Base-by-base conservation (phyloP, 352 stramenopile genomes). In the Chrysophaeum taylorii region DNA sequence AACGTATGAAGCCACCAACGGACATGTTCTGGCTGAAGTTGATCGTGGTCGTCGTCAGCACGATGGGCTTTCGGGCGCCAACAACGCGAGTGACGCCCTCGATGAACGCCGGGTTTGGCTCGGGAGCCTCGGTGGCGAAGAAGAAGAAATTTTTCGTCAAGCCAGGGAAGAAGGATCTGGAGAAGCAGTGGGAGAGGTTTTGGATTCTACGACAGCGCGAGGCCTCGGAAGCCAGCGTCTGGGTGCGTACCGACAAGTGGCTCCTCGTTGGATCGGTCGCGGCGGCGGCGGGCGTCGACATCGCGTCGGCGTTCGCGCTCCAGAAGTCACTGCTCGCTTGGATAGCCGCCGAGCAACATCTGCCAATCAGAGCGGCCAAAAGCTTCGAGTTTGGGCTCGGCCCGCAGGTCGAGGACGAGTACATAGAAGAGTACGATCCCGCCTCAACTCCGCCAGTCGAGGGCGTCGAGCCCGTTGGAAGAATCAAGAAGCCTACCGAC, bases 141-240 rank as follows among this genome's bases (percentile, higher is more conserved):
- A 63, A 12, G 12, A 63, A 63, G 52, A n/a, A 7, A 12, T n/a
- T 14, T 15, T 63, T 63, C 52, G 52, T 63, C 52, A 63, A 63
- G 52, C 29, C 52, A 7, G 52, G 52, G 27, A 63, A 63, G 27
- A 63, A 63, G 33, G 25, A 35, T 31, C 52, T 63, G 27, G 52
- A 63, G n/a, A 63, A 63, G 52, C 52, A 63, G 27, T 63, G 52
- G 52, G 52, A 63, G 52, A 63, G 39, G 15, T 38, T 63, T 31
- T 63, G 21, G 27, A 25, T 39, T 9, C n/a, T 41, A n/a, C n/a
- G n/a, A n/a, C n/a, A n/a, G n/a, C n/a, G n/a, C 25, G 9, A 63
- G 52, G 4, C 18, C 18, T 23, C 5, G 18, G 48, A 25, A 4
- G 25, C 18, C 5, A n/a, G 21, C 48, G 48, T 60, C 25, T 63